A percentile compares a stretch with the other conserved stretches of the same genome.
These are phyloP conservation scores for Bolboschoenus planiculmis DNA, from an alignment of 176 grass and related monocot species.

Conservation along the genomic window DNA sequence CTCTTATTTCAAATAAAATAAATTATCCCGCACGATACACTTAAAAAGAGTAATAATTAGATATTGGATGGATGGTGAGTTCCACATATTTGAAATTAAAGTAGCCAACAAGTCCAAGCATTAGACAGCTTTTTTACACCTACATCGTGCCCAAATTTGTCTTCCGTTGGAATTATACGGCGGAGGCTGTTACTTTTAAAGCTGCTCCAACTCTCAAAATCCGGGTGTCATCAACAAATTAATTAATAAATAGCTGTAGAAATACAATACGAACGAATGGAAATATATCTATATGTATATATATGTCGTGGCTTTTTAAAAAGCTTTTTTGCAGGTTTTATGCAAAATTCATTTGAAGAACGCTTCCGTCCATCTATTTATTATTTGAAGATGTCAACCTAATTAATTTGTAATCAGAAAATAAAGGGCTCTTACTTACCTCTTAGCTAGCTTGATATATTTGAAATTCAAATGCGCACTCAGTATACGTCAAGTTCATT, in stretches of 20 bases:
- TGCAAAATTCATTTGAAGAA: neutral
- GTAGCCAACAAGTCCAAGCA: neutral
- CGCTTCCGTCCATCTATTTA: neutral
- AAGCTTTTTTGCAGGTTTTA: neutral
- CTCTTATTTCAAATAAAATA: neutral
- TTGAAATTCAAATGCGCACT: constrained; percentile 1
- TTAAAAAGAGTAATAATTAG: too few species aligned
- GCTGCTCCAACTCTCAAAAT: neutral
- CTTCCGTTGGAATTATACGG: neutral
- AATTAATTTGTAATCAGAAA: too few species aligned
- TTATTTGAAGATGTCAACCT: neutral
- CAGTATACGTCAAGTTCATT: neutral
- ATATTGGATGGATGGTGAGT: neutral
- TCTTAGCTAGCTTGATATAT: neutral
- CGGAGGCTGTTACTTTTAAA: neutral
- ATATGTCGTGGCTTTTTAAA: neutral
- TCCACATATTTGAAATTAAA: neutral
- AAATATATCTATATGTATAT: neutral
- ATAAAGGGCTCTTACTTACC: neutral
- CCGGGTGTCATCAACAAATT: neutral
- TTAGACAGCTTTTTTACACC: neutral
- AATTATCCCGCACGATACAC: neutral
- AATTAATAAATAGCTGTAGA: neutral
- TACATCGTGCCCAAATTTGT: neutral
- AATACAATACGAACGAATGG: neutral